Percentiles rank a stretch among this genome's conserved stretches.
Evolutionary conservation across 352 stramenopile species (phyloP).

Genomic region (Peronospora destructor): DNA sequence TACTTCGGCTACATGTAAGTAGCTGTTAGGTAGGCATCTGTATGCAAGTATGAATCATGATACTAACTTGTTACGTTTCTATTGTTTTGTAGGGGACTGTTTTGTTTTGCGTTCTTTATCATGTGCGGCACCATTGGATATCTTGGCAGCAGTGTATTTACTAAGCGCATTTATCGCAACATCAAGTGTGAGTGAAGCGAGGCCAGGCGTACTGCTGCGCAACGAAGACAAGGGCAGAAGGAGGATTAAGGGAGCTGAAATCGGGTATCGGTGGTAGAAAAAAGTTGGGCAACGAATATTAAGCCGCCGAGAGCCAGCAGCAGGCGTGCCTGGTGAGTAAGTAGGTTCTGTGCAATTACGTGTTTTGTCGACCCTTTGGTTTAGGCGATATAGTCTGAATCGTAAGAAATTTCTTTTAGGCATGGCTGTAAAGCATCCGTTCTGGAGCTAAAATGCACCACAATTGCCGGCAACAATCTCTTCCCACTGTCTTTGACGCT

Average conservation of each 20-base stretch:
- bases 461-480: no score
- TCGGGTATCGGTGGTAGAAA: constrained; percentile 4
- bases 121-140: constrained; percentile 91
- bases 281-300: constrained; percentile 3
- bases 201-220: constrained; percentile 10
- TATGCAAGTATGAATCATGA: neutral
- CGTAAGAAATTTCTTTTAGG: constrained; percentile 12
- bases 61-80: constrained; percentile 6
- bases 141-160: constrained; percentile 89
- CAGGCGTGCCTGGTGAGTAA: constrained; percentile 5
- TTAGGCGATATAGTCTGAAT: constrained; percentile 4
- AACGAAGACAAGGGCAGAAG: constrained; percentile 11
- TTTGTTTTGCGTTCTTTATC: constrained; percentile 90
- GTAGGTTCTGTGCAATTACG: constrained; percentile 12
- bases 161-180: constrained; percentile 92
- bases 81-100: constrained; percentile 60
- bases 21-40: neutral
- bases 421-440: constrained; percentile 1
- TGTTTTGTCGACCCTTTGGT: constrained; percentile 10
- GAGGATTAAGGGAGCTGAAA: constrained; percentile 11
- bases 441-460: no score
- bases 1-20: constrained; percentile 98
- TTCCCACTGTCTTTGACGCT: no score
- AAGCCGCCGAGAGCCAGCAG: constrained; percentile 5
- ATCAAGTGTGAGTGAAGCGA: constrained; percentile 90